A percentile compares a stretch with the other conserved stretches of the same genome.
Conservation (phyloP, 2,329 filamentous ascomycete genomes). For the Aspergillus sp. region DNA sequence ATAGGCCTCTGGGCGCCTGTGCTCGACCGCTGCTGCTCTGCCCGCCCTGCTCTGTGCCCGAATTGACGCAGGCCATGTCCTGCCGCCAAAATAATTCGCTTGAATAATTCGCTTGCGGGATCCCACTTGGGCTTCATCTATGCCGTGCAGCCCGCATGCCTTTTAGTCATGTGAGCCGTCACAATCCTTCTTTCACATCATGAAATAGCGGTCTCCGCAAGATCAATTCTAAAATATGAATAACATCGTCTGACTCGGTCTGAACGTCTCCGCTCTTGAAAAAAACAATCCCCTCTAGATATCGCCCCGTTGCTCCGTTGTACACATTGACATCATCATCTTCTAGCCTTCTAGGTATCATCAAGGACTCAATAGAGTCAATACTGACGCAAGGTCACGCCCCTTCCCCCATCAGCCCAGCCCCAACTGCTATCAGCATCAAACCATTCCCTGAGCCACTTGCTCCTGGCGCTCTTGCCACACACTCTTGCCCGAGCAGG, state of each 20-base stretch:
- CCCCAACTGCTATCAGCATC: conserved; percentile 28
- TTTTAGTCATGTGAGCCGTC: conserved; percentile 12
- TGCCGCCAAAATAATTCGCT: not conserved
- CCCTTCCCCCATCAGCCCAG: conserved; percentile 1
- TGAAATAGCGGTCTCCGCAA: not conserved
- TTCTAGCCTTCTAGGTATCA: conserved; percentile 8
- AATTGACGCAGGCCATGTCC: conserved; percentile 6
- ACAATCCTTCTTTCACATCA: not conserved
- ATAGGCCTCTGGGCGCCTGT: not conserved
- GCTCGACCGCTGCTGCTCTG: not conserved
- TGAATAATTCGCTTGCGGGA: conserved; percentile 1
- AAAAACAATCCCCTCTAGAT: not conserved
- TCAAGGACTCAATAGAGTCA: conserved; percentile 6
- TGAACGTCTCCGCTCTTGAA: not conserved
- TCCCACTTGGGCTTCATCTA: not conserved
- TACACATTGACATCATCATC: conserved; percentile 4
- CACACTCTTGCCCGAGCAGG: conserved; percentile 94
- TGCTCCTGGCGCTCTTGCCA: conserved; percentile 97
- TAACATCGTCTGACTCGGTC: not conserved
- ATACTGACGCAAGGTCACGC: conserved; percentile 7
- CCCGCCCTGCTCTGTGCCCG: not conserved
- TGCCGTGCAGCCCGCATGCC: not conserved
- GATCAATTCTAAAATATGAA: not conserved
- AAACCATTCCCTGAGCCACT: conserved; percentile 86
- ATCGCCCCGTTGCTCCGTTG: not conserved